Conservation (phyloP, 2,329 filamentous ascomycete genomes). For the Xylaria arbuscula region DNA sequence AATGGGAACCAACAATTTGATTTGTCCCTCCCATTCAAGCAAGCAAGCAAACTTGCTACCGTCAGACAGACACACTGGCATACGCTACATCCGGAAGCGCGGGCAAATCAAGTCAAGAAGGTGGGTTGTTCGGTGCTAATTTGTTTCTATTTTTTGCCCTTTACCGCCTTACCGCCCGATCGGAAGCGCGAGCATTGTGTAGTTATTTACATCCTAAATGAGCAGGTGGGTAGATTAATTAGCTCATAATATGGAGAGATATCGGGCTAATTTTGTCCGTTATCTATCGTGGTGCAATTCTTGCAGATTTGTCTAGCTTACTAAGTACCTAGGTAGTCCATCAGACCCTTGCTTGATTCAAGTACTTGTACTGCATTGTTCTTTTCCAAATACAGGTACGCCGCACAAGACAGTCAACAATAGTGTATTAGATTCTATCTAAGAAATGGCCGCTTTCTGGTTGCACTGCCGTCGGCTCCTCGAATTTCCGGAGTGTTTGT, state of each 20-base stretch:
- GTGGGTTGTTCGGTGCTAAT: conserved; percentile 23
- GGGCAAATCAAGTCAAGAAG: conserved; percentile 5
- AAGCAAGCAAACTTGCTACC: conserved; percentile 33
- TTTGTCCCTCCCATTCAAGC: conserved; percentile 5
- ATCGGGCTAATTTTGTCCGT: neutral
- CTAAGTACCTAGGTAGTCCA: too few species aligned
- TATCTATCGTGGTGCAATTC: neutral
- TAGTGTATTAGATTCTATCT: neutral
- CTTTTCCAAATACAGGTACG: neutral
- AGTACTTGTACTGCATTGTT: neutral
- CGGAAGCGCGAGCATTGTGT: neutral
- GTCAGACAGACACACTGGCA: neutral
- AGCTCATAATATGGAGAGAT: conserved; percentile 26
- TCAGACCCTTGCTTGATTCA: neutral
- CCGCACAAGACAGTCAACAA: neutral
- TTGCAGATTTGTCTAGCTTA: too few species aligned
- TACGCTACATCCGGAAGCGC: neutral
- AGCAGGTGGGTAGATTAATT: conserved; percentile 36
- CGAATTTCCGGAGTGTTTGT: conserved; percentile 9
- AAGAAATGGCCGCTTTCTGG: neutral
- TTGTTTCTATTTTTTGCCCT: conserved; percentile 46
- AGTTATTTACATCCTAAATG: neutral
- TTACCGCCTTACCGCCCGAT: conserved; percentile 37
- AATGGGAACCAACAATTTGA: neutral
- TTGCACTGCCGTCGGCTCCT: conserved; percentile 16